phyloP scores from a whole-genome alignment of 2,329 filamentous ascomycete genomes.

The Colletotrichum filicis region DNA sequence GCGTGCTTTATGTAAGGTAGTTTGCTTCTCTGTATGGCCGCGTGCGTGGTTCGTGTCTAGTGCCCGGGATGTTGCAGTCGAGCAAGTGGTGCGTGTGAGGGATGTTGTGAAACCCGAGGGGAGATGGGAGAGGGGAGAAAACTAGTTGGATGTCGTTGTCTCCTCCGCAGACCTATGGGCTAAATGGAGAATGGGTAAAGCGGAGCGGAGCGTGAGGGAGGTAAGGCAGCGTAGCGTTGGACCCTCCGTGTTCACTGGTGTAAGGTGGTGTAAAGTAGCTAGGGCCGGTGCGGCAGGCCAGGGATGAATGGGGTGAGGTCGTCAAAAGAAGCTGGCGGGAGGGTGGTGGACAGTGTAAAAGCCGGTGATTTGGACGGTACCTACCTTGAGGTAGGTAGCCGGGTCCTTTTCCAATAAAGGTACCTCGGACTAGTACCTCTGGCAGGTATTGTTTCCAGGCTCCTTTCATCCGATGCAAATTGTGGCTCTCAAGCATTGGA shows the following conservation, averaged over 20 bases:
- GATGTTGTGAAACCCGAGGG: conserved; percentile 21
- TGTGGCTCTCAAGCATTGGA: neutral
- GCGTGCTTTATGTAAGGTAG: conserved; percentile 3
- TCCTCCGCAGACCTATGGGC: conserved; percentile 18
- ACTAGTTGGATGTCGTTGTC: conserved; percentile 23
- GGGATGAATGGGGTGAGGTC: conserved; percentile 3
- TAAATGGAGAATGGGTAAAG: conserved; percentile 20
- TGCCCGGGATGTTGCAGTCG: conserved; percentile 24
- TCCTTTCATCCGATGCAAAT: too few species aligned
- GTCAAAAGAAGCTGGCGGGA: neutral
- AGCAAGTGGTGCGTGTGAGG: conserved; percentile 10
- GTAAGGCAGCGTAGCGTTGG: conserved; percentile 5
- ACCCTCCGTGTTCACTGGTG: neutral
- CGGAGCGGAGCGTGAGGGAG: conserved; percentile 10
- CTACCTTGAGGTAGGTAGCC: too few species aligned
- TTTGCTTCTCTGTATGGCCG: neutral
- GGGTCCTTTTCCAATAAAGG: too few species aligned
- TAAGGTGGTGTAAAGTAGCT: neutral
- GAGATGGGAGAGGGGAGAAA: conserved; percentile 21
- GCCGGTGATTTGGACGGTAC: neutral
- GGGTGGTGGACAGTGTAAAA: neutral
- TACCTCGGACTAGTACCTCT: too few species aligned
- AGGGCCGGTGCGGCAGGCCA: neutral
- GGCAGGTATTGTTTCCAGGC: too few species aligned
- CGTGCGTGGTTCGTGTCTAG: conserved; percentile 24